phyloP scores from a whole-genome alignment of 1,284 basidiomycete species.

The Sporisorium graminicola region DNA sequence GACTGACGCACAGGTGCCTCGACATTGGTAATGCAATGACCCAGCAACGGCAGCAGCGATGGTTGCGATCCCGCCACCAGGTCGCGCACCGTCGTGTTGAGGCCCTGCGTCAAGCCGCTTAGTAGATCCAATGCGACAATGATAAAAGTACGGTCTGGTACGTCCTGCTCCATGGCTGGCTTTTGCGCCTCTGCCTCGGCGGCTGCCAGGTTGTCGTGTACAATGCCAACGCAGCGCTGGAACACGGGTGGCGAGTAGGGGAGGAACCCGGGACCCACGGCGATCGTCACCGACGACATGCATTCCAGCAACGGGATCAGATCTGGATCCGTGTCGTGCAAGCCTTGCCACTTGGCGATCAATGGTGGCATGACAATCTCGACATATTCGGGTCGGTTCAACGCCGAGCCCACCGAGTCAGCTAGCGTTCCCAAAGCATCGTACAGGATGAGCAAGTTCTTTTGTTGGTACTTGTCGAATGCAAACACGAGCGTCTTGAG shows the following conservation, averaged over 20 bases:
- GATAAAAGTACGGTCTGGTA: conserved; percentile 72
- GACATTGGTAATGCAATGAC: conserved; percentile 76
- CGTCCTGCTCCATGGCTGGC: conserved; percentile 71
- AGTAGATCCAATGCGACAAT: conserved; percentile 96
- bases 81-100: conserved; percentile 75
- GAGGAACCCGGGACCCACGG: conserved; percentile 90
- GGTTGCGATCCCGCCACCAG: conserved; percentile 62
- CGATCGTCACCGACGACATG: conserved; percentile 95
- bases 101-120: conserved; percentile 93
- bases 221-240: conserved; percentile 88
- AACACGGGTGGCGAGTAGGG: conserved; percentile 92
- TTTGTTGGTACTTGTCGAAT: conserved; percentile 98
- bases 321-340: conserved; percentile 91
- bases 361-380: conserved; percentile 97
- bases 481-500: conserved; percentile 94
- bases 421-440: conserved; percentile 98
- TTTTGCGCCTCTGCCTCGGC: conserved; percentile 86
- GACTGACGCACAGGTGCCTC: conserved; percentile 96
- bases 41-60: conserved; percentile 61
- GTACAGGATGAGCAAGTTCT: conserved; percentile 98
- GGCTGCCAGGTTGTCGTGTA: conserved; percentile 83
- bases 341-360: conserved; percentile 86
- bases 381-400: conserved; percentile 87
- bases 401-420: conserved; percentile 89
- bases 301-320: conserved; percentile 91